Percentiles rank a stretch among this genome's conserved stretches.
Conservation (phyloP, 306 rosid genomes). For the Ormosia emarginata region DNA sequence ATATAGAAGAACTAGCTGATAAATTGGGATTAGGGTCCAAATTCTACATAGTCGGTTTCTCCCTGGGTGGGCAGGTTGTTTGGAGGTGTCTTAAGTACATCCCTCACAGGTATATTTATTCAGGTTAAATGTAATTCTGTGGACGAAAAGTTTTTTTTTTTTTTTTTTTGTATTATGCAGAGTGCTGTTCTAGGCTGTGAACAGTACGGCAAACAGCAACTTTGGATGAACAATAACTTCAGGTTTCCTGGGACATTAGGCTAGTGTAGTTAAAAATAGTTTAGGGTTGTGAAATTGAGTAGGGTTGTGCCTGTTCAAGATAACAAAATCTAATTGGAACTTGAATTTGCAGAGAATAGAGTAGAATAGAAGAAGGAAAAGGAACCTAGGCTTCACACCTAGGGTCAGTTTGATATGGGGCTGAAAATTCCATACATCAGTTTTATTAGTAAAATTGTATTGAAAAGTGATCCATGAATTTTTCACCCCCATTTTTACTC, state of each 20-base stretch:
- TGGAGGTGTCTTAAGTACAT: conserved; percentile 75
- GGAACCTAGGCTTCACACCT: background rate
- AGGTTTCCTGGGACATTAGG: background rate
- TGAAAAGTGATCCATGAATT: too few species aligned
- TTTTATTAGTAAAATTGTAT: too few species aligned
- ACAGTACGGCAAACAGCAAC: background rate
- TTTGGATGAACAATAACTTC: background rate
- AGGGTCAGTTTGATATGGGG: background rate
- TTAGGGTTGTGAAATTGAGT: background rate
- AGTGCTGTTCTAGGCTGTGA: background rate
- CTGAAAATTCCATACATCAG: background rate
- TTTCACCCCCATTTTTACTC: background rate
- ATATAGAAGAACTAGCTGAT: conserved; percentile 82
- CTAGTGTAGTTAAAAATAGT: background rate
- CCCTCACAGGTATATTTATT: conserved; percentile 53
- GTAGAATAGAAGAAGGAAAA: background rate
- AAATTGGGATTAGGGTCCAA: conserved; percentile 62
- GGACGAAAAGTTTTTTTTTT: background rate
- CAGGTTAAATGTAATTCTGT: background rate
- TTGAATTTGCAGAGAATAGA: background rate
- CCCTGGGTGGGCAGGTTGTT: conserved; percentile 59
- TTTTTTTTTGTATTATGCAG: background rate
- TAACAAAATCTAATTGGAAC: background rate
- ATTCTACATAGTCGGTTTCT: conserved; percentile 62
- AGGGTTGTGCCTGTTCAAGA: background rate